A percentile compares a stretch with the other conserved stretches of the same genome.
Conservation (phyloP, 805 yeast genomes). For the Lachancea nothofagi region DNA sequence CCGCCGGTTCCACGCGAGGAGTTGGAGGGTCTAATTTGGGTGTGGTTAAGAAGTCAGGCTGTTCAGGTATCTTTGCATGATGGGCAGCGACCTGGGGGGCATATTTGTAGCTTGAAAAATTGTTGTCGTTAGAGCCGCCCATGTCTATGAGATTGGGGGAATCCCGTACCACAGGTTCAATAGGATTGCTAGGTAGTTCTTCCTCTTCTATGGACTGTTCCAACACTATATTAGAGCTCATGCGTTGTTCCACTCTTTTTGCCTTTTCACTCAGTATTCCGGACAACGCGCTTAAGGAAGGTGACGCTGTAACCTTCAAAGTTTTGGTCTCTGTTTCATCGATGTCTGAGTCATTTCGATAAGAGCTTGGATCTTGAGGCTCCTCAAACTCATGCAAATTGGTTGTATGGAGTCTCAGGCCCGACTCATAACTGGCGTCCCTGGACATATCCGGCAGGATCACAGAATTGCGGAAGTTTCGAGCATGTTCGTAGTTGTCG, state of each 20-base stretch:
- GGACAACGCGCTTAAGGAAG: slow-evolving; percentile 41
- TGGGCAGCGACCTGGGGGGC: neutral
- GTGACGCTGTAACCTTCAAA: slow-evolving; percentile 38
- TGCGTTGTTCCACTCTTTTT: slow-evolving; percentile 26
- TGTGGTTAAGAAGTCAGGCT: slow-evolving; percentile 29
- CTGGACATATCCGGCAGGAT: slow-evolving; percentile 23
- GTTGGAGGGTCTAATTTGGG: slow-evolving; percentile 31
- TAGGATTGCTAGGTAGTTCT: slow-evolving; percentile 12
- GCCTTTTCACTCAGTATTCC: slow-evolving; percentile 36
- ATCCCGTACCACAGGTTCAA: slow-evolving; percentile 8
- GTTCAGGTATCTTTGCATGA: slow-evolving; percentile 15
- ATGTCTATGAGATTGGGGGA: slow-evolving; percentile 38
- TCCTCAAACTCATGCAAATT: slow-evolving; percentile 2
- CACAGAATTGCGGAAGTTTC: slow-evolving; percentile 31
- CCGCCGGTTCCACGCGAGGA: slow-evolving; percentile 9
- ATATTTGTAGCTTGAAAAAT: slow-evolving; percentile 9
- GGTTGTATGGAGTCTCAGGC: slow-evolving; percentile 1
- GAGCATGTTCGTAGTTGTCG: slow-evolving; percentile 30
- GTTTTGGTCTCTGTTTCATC: slow-evolving; percentile 8
- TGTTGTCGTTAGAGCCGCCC: slow-evolving; percentile 22
- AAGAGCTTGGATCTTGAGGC: neutral
- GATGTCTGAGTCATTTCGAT: slow-evolving; percentile 1
- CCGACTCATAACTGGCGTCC: slow-evolving; percentile 2
- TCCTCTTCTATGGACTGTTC: slow-evolving; percentile 20
- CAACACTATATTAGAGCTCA: slow-evolving; percentile 15